A percentile compares a stretch with the other conserved stretches of the same genome.
phyloP scores from a whole-genome alignment of 2,329 filamentous ascomycete genomes.

The Rhexocercosporidium sp. region DNA sequence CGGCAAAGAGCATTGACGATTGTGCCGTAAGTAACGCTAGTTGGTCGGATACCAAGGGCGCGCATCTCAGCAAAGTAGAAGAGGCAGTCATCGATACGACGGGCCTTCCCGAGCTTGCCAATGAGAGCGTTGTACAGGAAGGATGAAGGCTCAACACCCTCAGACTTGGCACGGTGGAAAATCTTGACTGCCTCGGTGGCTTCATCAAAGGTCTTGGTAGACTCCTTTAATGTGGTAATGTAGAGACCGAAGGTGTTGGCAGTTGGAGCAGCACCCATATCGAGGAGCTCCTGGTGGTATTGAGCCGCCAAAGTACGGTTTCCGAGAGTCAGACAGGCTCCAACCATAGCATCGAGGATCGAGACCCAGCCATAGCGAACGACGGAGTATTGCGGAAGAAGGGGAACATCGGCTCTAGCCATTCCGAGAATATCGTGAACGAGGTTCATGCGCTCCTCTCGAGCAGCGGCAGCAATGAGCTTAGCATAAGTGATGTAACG shows the following conservation, averaged over 20 bases:
- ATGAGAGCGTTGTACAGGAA: constrained; percentile 99
- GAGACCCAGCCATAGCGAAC: constrained; percentile 96
- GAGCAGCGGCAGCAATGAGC: constrained; percentile 87
- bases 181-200: constrained; percentile 97
- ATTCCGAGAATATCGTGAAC: constrained; percentile 88
- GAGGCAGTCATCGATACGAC: constrained; percentile 96
- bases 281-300: constrained; percentile 88
- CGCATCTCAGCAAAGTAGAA: constrained; percentile 99
- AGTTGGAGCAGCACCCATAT: constrained; percentile 89
- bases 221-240: constrained; percentile 98
- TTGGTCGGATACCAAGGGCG: constrained; percentile 87
- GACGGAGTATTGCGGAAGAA: constrained; percentile 80
- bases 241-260: constrained; percentile 98
- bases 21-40: constrained; percentile 96
- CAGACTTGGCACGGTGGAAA: constrained; percentile 89
- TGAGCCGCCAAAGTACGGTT: constrained; percentile 81
- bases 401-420: constrained; percentile 87
- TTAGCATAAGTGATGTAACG: constrained; percentile 97
- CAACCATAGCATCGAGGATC: constrained; percentile 95
- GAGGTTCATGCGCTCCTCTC: constrained; percentile 79
- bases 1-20: constrained; percentile 97
- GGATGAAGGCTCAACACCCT: constrained; percentile 93
- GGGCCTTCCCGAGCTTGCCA: constrained; percentile 96
- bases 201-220: constrained; percentile 96
- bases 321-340: constrained; percentile 83